phyloP scores from a whole-genome alignment of 768 basidiomycete species.

The Sporobolomyces pararoseus region DNA sequence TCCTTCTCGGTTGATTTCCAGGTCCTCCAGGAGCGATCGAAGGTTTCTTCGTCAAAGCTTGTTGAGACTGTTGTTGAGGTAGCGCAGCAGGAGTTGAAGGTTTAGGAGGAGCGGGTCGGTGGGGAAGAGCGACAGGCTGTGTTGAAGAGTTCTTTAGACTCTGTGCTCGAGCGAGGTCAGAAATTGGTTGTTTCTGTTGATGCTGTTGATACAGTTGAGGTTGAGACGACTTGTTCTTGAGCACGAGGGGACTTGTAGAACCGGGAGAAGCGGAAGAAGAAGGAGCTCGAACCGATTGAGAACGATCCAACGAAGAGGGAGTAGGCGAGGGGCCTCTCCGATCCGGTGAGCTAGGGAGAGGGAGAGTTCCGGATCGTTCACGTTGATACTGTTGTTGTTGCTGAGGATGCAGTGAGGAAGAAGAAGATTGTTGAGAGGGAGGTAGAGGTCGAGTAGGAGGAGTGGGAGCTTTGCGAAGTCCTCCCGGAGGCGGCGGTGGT shows the following conservation, averaged over 20 bases:
- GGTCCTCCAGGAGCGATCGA: constrained; percentile 46
- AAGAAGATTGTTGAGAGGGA: constrained; percentile 9
- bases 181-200: constrained; percentile 2
- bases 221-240: constrained; percentile 22
- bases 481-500: constrained; percentile 36
- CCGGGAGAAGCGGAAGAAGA: constrained; percentile 49
- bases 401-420: background rate
- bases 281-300: constrained; percentile 69
- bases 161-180: constrained; percentile 52
- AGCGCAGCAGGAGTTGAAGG: background rate
- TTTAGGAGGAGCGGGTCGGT: constrained; percentile 42
- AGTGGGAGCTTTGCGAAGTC: constrained; percentile 36
- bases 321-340: constrained; percentile 46
- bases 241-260: constrained; percentile 3
- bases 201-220: constrained; percentile 5
- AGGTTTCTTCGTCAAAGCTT: constrained; percentile 19
- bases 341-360: constrained; percentile 30
- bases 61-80: background rate
- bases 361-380: constrained; percentile 22
- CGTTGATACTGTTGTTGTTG: constrained; percentile 7
- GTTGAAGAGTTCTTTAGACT: constrained; percentile 62
- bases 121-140: constrained; percentile 58
- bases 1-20: constrained; percentile 79
- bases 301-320: constrained; percentile 51
- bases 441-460: constrained; percentile 24